A percentile compares a stretch with the other conserved stretches of the same genome.
These are phyloP conservation scores for Gossypioides kirkii DNA, from an alignment of 345 rosid species.

Conservation along the genomic window DNA sequence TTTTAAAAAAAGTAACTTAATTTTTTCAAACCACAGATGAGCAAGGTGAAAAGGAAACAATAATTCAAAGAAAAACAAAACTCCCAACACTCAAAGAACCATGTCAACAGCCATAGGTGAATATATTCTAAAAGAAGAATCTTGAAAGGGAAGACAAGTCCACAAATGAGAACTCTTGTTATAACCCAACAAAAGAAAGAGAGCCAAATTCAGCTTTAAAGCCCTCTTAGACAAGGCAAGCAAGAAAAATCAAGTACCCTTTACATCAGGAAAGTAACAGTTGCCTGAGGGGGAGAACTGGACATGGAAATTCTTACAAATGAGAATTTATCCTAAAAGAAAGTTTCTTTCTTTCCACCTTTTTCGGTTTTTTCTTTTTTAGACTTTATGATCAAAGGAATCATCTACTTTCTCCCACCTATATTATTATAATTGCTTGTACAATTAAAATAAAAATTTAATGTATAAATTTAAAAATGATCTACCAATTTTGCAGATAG, in stretches of 20 bases:
- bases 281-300: too few species aligned
- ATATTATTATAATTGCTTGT: too few species aligned
- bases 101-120: background rate
- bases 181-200: background rate
- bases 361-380: too few species aligned
- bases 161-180: background rate
- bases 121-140: background rate
- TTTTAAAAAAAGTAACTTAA: too few species aligned
- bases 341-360: too few species aligned
- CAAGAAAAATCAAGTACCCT: background rate
- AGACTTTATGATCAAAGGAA: too few species aligned
- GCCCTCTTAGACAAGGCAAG: background rate
- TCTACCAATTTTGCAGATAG: too few species aligned
- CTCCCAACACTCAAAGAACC: background rate
- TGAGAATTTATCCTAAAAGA: background rate
- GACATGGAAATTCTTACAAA: background rate
- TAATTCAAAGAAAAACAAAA: background rate
- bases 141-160: background rate
- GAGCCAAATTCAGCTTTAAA: background rate
- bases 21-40: constrained; percentile 8
- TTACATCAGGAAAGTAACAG: too few species aligned
- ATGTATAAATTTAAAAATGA: too few species aligned
- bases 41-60: constrained; percentile 22
- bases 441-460: too few species aligned
- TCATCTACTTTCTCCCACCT: too few species aligned